A percentile compares a stretch with the other conserved stretches of the same genome.
Evolutionary conservation across 2,329 filamentous ascomycete species (phyloP).

Genomic region (Stachybotrys chartarum): DNA sequence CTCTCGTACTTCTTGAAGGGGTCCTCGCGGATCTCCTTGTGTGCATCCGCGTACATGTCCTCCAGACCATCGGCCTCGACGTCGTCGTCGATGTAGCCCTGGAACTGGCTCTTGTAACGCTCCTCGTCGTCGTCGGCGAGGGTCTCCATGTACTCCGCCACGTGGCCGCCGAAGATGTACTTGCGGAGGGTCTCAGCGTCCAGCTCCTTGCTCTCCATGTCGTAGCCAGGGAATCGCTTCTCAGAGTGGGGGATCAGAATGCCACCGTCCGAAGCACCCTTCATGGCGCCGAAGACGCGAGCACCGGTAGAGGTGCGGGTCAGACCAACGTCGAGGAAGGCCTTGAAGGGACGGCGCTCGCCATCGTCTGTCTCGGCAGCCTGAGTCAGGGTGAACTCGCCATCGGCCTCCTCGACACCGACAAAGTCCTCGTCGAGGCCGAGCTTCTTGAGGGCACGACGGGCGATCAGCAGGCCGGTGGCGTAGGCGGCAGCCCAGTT

Average conservation of each 20-base stretch:
- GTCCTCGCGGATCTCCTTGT: slow-evolving; percentile 95
- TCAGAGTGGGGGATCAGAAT: slow-evolving; percentile 96
- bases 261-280: slow-evolving; percentile 98
- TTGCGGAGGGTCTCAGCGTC: slow-evolving; percentile 94
- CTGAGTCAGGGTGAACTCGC: slow-evolving; percentile 95
- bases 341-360: slow-evolving; percentile 98
- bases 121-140: slow-evolving; percentile 99
- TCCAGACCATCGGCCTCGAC: slow-evolving; percentile 94
- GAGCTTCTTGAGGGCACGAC: slow-evolving; percentile 95
- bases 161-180: slow-evolving; percentile 98
- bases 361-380: slow-evolving; percentile 84
- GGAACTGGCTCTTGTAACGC: slow-evolving; percentile 98
- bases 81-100: slow-evolving; percentile 95
- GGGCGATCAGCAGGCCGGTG: slow-evolving; percentile 93
- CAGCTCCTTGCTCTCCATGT: slow-evolving; percentile 96
- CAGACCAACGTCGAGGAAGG: slow-evolving; percentile 96
- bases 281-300: slow-evolving; percentile 98
- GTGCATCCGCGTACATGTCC: slow-evolving; percentile 91
- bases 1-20: slow-evolving; percentile 87
- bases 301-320: slow-evolving; percentile 95
- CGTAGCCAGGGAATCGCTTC: slow-evolving; percentile 99
- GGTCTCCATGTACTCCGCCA: slow-evolving; percentile 99
- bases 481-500: slow-evolving; percentile 99
- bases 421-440: slow-evolving; percentile 86
- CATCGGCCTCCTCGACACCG: slow-evolving; percentile 94